phyloP scores from a whole-genome alignment of 2,329 filamentous ascomycete genomes.

The Fusarium napiforme region DNA sequence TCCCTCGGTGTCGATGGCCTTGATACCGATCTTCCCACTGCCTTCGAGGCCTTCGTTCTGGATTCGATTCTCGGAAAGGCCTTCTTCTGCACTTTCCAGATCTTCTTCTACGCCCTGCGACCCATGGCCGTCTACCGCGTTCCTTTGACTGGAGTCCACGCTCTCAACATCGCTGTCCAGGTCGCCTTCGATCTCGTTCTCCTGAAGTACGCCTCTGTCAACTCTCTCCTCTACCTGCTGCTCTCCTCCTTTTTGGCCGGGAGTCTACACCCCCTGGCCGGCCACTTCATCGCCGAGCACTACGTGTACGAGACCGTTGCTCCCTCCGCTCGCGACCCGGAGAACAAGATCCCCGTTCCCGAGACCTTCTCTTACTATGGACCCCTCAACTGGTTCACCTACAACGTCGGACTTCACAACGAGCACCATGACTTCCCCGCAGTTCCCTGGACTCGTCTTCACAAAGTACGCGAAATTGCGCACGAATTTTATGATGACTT shows the following conservation, averaged over 20 bases:
- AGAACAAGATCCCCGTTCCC: constrained; percentile 75
- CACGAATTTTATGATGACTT: constrained; percentile 91
- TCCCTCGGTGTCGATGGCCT: constrained; percentile 95
- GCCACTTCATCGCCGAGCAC: constrained; percentile 98
- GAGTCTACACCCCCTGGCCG: constrained; percentile 91
- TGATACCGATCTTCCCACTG: constrained; percentile 94
- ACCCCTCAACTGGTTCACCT: constrained; percentile 88
- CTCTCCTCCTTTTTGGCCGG: constrained; percentile 93
- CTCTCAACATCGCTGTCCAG: constrained; percentile 83
- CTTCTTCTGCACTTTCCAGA: constrained; percentile 99
- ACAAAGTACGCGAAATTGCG: constrained; percentile 80
- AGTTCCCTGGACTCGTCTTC: constrained; percentile 91
- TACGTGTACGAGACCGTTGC: constrained; percentile 79
- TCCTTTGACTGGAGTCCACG: constrained; percentile 86
- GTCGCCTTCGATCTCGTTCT: constrained; percentile 80
- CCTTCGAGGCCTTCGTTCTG: constrained; percentile 89
- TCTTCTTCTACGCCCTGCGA: constrained; percentile 96
- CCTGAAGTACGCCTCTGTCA: constrained; percentile 67
- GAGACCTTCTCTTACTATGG: constrained; percentile 99
- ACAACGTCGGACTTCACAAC: constrained; percentile 98
- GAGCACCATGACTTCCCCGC: constrained; percentile 99
- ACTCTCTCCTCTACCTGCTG: constrained; percentile 83
- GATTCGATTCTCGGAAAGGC: constrained; percentile 96
- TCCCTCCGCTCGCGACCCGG: constrained; percentile 64
- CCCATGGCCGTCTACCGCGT: constrained; percentile 95